Evolutionary conservation across 1,284 basidiomycete species (phyloP), one percentile per base, ranked within the genome.

Genomic region (Boletus hoseneyae): DNA sequence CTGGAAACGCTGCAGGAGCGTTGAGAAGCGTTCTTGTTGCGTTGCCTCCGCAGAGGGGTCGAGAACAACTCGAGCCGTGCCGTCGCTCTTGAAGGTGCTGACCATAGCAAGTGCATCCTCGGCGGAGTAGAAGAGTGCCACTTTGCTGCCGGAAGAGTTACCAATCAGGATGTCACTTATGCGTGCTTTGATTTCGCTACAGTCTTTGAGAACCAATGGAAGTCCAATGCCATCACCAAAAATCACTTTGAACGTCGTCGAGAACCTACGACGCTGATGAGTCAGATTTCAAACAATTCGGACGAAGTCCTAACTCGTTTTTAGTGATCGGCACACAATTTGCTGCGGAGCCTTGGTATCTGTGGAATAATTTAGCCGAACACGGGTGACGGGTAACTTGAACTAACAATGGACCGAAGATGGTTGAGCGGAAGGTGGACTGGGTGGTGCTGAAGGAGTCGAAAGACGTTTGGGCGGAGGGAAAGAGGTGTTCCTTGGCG

Each of bases 381-480:
- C 12, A 18, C 11, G 38, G 3, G 16, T 23, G 33, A 16, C 39
- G 36, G 15, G 19, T 46, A 30, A 48, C 45, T 42, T 32, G 36
- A 38, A 70, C 79, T 52, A 53, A 82, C 80, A 82, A 58, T 43
- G 77, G 77, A 11, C 78, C 80, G 56, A 82, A 82, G 15, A 82
- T 83, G 4, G 80, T 82, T 34, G 68, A 65, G 16, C 47, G 59
- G 36, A 65, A 68, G 27, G 65, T 58, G 13, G 55, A 51, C 11
- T 63, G 52, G 12, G 52, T 7, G 2, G 55, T n/a, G 33, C 19
- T 35, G 47, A 68, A 66, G 23, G 54, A 42, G 29, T 35, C 33
- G 21, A 48, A 52, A 33, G 63, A 54, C 12, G 55, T 45, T 34
- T 58, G 62, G 3, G 51, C 57, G 6, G 71, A 60, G 21, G 78